These are phyloP conservation scores for Ziziphus jujuba DNA, from an alignment of 306 rosid genomes.

Conservation along the genomic window DNA sequence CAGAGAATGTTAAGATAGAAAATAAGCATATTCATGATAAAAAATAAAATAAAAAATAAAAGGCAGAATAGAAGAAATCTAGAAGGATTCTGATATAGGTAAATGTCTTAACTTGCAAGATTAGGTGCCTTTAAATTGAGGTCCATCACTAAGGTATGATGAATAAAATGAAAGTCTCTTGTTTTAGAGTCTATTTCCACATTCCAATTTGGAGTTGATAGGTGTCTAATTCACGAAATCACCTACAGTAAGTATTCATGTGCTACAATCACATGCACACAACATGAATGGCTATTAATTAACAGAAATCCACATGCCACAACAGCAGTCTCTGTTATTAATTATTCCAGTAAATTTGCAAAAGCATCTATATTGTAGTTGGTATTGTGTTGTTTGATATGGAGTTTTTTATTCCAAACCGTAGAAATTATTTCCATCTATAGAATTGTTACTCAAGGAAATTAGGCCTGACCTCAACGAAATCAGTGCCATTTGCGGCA, in stretches of 20 bases:
- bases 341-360: conserved; percentile 2
- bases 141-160: no score
- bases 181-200: background rate
- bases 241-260: background rate
- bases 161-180: background rate
- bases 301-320: no score
- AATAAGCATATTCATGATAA: background rate
- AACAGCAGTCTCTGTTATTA: background rate
- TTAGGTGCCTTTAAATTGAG: no score
- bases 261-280: background rate
- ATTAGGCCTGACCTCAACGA: conserved; percentile 80
- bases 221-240: background rate
- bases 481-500: conserved; percentile 97
- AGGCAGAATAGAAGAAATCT: background rate
- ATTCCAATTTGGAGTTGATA: background rate
- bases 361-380: background rate
- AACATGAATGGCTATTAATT: background rate
- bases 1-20: background rate
- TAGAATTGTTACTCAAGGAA: conserved; percentile 22
- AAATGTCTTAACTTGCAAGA: background rate
- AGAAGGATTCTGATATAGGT: background rate
- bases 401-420: background rate
- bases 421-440: background rate
- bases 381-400: background rate
- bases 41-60: no score